phyloP scores from a whole-genome alignment of 1,284 basidiomycete species.

The Tilletia caries region DNA sequence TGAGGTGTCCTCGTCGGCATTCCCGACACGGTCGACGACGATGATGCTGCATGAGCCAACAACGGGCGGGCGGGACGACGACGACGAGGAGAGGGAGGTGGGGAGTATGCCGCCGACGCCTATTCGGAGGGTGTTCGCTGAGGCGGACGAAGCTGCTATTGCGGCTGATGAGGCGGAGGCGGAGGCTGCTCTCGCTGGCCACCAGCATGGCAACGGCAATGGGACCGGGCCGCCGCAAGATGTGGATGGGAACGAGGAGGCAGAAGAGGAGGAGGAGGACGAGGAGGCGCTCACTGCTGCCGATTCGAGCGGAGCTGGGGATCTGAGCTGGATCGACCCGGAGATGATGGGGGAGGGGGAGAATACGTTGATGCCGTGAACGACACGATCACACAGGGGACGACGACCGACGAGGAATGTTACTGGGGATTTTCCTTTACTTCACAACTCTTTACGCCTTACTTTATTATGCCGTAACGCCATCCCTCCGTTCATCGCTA shows the following conservation, averaged over 20 bases:
- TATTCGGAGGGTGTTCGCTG: not conserved
- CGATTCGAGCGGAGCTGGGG: not conserved
- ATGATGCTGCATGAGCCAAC: not conserved
- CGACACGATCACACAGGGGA: too few species aligned
- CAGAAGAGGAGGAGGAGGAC: not conserved
- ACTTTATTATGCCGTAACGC: too few species aligned
- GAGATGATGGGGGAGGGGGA: conserved; percentile 3
- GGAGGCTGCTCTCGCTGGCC: not conserved
- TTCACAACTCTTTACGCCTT: too few species aligned
- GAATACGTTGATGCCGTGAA: not conserved
- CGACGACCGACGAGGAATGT: too few species aligned
- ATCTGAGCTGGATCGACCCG: conserved; percentile 12
- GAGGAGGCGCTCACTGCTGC: not conserved
- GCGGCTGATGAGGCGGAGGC: not conserved
- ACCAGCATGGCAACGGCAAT: not conserved
- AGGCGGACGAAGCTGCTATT: not conserved
- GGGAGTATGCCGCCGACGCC: not conserved
- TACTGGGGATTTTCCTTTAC: too few species aligned
- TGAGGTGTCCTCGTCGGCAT: not conserved
- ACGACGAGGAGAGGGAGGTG: not conserved
- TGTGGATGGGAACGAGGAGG: not conserved
- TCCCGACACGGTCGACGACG: not conserved
- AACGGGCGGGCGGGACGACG: not conserved
- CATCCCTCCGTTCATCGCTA: too few species aligned
- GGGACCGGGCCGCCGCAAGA: not conserved